phyloP scores from a whole-genome alignment of 306 rosid genomes.

The Vigna unguiculata region DNA sequence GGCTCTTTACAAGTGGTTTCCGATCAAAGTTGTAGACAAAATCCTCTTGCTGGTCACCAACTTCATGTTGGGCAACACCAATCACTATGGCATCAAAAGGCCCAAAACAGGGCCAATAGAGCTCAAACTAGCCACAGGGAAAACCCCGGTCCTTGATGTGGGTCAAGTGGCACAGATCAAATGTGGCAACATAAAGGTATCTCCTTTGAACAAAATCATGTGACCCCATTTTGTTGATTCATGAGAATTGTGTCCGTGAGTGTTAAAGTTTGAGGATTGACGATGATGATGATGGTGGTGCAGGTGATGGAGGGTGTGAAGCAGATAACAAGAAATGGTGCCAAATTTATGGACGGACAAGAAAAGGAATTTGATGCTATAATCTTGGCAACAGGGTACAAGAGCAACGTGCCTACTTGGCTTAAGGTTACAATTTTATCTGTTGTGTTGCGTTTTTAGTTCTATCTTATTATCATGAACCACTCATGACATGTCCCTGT shows the following conservation, averaged over 20 bases:
- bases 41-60: slow-evolving; percentile 58
- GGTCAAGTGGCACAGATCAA: slow-evolving; percentile 76
- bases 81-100: slow-evolving; percentile 74
- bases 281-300: too few relatives aligned
- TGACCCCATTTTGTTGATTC: not conserved
- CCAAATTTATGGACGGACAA: slow-evolving; percentile 84
- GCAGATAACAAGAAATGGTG: slow-evolving; percentile 89
- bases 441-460: slow-evolving; percentile 46
- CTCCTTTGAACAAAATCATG: not conserved
- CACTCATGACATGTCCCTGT: slow-evolving; percentile 62
- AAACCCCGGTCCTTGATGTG: slow-evolving; percentile 90
- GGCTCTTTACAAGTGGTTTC: slow-evolving; percentile 77
- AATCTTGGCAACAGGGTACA: slow-evolving; percentile 97
- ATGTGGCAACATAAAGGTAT: slow-evolving; percentile 85
- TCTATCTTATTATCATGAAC: slow-evolving; percentile 61
- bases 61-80: slow-evolving; percentile 73
- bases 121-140: slow-evolving; percentile 84
- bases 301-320: slow-evolving; percentile 84
- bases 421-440: slow-evolving; percentile 69
- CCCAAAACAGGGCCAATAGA: slow-evolving; percentile 95
- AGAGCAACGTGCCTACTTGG: slow-evolving; percentile 96
- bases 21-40: slow-evolving; percentile 74
- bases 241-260: not conserved
- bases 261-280: not conserved
- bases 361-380: slow-evolving; percentile 89